Base-by-base conservation (phyloP, 768 basidiomycete species). In the Holtermanniella nyarrowii region DNA sequence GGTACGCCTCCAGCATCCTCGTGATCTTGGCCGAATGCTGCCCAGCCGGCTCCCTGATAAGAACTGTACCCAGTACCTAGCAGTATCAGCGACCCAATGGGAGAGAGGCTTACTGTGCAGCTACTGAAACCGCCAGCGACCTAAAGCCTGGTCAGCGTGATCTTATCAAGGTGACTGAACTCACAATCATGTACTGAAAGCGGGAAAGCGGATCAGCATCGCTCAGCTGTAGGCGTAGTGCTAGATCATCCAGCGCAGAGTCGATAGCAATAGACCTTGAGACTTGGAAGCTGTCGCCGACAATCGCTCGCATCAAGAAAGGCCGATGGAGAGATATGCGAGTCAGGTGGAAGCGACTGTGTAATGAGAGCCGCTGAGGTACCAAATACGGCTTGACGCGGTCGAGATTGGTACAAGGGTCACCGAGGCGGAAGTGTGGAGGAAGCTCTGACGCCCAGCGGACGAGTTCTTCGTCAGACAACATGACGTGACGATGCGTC, bases 321-420 rank as follows among this genome's bases (percentile, higher is more conserved):
- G 62, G 62, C 13, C 62, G 51, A 45, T 63, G 62, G 11, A 63
- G 51, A 5, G 54, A 48, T 41, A 63, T 58, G 22, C 62, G 55
- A 16, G 62, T 55, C 44, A 63, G 47, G 24, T 63, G 62, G 44
- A 52, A 63, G 23, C 58, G 56, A 12, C 53, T 50, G 25, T 52
- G 55, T 5, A 63, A 46, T 0, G 51, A 54, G 14, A 56, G 52
- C 10, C 62, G 43, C 26, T 63, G 62, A 22, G 55, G 48, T 1
- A 50, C 37, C 1, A 63, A 27, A 47, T 54, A 63, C 1, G 54
- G 49, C 11, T 37, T n/a, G 2, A 20, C 26, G 3, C 16, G 24
- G 26, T 63, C 62, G 18, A 58, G 42, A 3, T 44, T 44, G 4
- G 42, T 44, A 42, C 57, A 54, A 10, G 57, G 52, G 21, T 48